A percentile compares a stretch with the other conserved stretches of the same genome.
Conservation (phyloP, 352 stramenopile species). For the Saprolegnia diclina region DNA sequence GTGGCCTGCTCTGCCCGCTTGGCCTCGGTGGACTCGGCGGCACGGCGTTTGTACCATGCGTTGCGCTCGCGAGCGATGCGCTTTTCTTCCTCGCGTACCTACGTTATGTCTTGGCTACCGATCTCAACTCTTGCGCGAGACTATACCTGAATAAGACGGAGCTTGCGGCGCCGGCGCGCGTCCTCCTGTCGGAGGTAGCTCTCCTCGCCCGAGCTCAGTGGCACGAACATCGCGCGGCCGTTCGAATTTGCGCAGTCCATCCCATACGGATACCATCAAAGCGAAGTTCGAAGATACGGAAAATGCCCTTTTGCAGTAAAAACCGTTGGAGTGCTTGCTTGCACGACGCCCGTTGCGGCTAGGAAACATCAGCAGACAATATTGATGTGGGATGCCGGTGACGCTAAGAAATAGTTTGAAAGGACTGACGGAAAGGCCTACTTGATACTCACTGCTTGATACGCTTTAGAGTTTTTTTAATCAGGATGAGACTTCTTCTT, state of each 20-base stretch:
- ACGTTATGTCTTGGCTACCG: not conserved
- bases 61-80: slow-evolving; percentile 21
- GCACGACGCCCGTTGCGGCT: too few relatives aligned
- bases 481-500: too few relatives aligned
- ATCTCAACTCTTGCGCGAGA: not conserved
- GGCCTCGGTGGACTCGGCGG: not conserved
- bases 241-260: not conserved
- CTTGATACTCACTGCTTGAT: too few relatives aligned
- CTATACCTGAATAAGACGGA: slow-evolving; percentile 18
- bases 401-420: too few relatives aligned
- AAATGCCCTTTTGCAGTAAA: too few relatives aligned
- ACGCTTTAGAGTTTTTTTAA: too few relatives aligned
- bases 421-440: too few relatives aligned
- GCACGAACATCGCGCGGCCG: slow-evolving; percentile 22
- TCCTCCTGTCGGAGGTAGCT: slow-evolving; percentile 20
- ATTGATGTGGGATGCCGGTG: too few relatives aligned
- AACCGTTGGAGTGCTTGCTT: too few relatives aligned
- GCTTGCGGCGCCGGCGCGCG: slow-evolving; percentile 9
- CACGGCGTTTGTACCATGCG: slow-evolving; percentile 18
- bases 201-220: slow-evolving; percentile 26
- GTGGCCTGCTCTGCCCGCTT: not conserved
- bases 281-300: not conserved
- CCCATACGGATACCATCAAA: not conserved
- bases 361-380: too few relatives aligned
- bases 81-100: slow-evolving; percentile 25